Percentiles rank a stretch among this genome's conserved stretches.
phyloP scores from a whole-genome alignment of 306 rosid genomes.

The Glycine latifolia region DNA sequence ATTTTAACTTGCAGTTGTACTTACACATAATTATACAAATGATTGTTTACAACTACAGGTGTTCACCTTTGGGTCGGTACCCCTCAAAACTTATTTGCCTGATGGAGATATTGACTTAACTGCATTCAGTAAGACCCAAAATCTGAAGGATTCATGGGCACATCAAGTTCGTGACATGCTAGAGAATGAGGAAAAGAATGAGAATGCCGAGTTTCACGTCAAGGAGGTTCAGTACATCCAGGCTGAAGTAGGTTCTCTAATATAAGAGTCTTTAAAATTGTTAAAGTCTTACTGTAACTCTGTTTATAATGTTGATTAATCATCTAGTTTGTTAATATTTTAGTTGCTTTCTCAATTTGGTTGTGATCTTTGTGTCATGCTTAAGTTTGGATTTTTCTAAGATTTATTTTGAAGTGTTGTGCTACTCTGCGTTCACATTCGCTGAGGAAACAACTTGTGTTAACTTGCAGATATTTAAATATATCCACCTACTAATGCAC shows the following conservation, averaged over 20 bases:
- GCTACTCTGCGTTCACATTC: conserved; percentile 22
- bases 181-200: conserved; percentile 90
- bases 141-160: conserved; percentile 92
- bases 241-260: conserved; percentile 81
- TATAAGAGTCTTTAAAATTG: conserved; percentile 28
- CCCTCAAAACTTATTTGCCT: conserved; percentile 96
- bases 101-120: conserved; percentile 99
- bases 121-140: conserved; percentile 82
- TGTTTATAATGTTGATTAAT: conserved; percentile 21
- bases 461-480: background rate
- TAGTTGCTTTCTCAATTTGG: conserved; percentile 29
- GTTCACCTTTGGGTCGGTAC: conserved; percentile 97
- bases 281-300: background rate
- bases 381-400: conserved; percentile 33
- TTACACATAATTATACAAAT: conserved; percentile 7
- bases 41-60: conserved; percentile 64
- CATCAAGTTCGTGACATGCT: conserved; percentile 95
- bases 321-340: conserved; percentile 31
- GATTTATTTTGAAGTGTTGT: conserved; percentile 28
- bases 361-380: conserved; percentile 16
- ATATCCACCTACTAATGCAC: background rate
- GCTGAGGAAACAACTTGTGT: conserved; percentile 25
- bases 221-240: conserved; percentile 99
- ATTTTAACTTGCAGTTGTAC: background rate
- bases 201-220: conserved; percentile 88